A percentile compares a stretch with the other conserved stretches of the same genome.
Evolutionary conservation across 257 asterid genomes (phyloP).

Genomic region (Lycium ferocissimum): DNA sequence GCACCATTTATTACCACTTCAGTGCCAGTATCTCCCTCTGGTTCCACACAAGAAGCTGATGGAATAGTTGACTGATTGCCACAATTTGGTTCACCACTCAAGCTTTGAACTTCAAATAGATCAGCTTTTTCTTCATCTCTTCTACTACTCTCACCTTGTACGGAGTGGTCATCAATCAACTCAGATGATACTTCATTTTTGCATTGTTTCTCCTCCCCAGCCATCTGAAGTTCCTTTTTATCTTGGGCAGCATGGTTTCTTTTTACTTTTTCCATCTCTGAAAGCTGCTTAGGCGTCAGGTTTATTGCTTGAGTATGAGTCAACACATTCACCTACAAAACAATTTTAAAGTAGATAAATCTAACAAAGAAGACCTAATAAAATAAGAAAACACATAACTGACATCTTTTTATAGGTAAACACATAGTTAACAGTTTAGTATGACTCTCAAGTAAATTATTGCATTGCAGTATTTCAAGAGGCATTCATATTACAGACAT

Average conservation of each 20-base stretch:
- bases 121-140: conserved; percentile 15
- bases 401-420: not conserved
- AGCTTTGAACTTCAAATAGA: not conserved
- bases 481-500: not conserved
- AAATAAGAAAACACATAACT: not conserved
- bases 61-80: conserved; percentile 20
- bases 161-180: conserved; percentile 22
- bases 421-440: not conserved
- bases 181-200: conserved; percentile 38
- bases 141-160: not conserved
- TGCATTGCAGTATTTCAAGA: not conserved
- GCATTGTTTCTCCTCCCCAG: conserved; percentile 36
- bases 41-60: conserved; percentile 20
- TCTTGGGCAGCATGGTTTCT: conserved; percentile 64
- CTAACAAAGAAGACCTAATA: conserved; percentile 7
- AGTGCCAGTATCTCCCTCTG: not conserved
- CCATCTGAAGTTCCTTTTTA: conserved; percentile 49
- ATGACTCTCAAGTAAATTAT: not conserved
- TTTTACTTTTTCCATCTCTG: conserved; percentile 46
- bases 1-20: not conserved
- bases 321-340: conserved; percentile 79
- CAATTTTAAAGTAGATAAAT: conserved; percentile 25
- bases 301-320: conserved; percentile 58
- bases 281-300: conserved; percentile 41
- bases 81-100: not conserved